Percentiles rank a stretch among this genome's conserved stretches.
These are phyloP conservation scores for Salvia splendens DNA, from an alignment of 257 asterid genomes.

Conservation along the genomic window DNA sequence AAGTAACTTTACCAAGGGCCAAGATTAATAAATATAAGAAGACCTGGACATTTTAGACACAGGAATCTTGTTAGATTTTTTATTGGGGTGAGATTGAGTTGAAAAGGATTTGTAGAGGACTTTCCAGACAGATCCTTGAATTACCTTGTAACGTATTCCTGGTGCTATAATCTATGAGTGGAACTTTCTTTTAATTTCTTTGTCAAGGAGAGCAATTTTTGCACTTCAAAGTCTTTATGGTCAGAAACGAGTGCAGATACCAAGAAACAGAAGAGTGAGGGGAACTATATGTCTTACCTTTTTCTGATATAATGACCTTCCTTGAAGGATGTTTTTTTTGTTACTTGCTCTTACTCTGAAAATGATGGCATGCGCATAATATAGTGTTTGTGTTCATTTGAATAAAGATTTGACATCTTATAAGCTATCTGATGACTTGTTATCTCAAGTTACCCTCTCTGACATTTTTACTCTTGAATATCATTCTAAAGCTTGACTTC, in stretches of 20 bases:
- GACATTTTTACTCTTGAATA: conserved; percentile 6
- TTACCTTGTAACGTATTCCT: neutral
- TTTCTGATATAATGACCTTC: neutral
- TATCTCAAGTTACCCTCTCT: conserved; percentile 12
- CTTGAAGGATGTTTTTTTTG: neutral
- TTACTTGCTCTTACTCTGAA: conserved; percentile 15
- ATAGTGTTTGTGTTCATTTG: neutral
- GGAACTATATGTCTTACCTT: neutral
- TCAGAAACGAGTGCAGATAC: neutral
- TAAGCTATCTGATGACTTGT: conserved; percentile 13
- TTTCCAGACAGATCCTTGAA: neutral
- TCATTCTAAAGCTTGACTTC: conserved; percentile 32
- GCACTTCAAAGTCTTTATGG: neutral
- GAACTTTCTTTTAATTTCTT: neutral
- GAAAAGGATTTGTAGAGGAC: neutral
- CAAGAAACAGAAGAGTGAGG: neutral
- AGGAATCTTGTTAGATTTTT: neutral
- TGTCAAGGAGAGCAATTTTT: neutral
- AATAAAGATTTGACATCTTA: conserved; percentile 10
- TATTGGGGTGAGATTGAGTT: neutral
- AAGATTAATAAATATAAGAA: neutral
- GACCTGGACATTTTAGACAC: neutral
- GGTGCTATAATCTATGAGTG: neutral
- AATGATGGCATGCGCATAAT: conserved; percentile 7
- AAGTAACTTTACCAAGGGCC: neutral